phyloP scores from a whole-genome alignment of 2,329 filamentous ascomycete genomes.

The Aureobasidium sp. region DNA sequence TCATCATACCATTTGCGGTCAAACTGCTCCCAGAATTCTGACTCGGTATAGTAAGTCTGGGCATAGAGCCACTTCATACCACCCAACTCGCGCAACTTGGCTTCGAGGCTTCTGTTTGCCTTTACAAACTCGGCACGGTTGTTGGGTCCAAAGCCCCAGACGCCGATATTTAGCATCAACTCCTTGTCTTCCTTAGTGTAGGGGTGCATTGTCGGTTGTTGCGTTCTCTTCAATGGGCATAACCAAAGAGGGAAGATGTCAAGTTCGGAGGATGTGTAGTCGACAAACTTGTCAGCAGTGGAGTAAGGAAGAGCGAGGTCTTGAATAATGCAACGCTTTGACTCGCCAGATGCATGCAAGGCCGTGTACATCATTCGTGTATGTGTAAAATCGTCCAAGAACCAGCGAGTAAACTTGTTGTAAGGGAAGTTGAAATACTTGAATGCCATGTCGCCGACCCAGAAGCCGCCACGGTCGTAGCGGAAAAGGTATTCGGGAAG shows the following conservation, averaged over 20 bases:
- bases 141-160: slow-evolving; percentile 42
- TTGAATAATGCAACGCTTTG: slow-evolving; percentile 55
- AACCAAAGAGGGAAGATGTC: slow-evolving; percentile 42
- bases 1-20: slow-evolving; percentile 51
- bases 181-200: slow-evolving; percentile 21
- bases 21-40: slow-evolving; percentile 61
- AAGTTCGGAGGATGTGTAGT: slow-evolving; percentile 31
- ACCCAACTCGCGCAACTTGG: slow-evolving; percentile 47
- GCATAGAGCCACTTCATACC: slow-evolving; percentile 66
- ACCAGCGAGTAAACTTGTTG: slow-evolving; percentile 52
- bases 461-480: slow-evolving; percentile 62
- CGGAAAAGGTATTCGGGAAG: slow-evolving; percentile 61
- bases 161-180: slow-evolving; percentile 50
- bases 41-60: slow-evolving; percentile 58
- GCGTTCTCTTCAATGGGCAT: slow-evolving; percentile 30
- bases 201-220: slow-evolving; percentile 23
- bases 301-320: slow-evolving; percentile 46
- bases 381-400: slow-evolving; percentile 55
- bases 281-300: slow-evolving; percentile 35
- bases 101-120: slow-evolving; percentile 53
- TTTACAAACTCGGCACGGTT: slow-evolving; percentile 40
- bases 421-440: slow-evolving; percentile 57
- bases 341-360: slow-evolving; percentile 51
- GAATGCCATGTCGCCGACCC: slow-evolving; percentile 56
- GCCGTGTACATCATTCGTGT: slow-evolving; percentile 59